Evolutionary conservation across 805 yeast genomes (phyloP).

Genomic region (Cyberlindnera maclurae): DNA sequence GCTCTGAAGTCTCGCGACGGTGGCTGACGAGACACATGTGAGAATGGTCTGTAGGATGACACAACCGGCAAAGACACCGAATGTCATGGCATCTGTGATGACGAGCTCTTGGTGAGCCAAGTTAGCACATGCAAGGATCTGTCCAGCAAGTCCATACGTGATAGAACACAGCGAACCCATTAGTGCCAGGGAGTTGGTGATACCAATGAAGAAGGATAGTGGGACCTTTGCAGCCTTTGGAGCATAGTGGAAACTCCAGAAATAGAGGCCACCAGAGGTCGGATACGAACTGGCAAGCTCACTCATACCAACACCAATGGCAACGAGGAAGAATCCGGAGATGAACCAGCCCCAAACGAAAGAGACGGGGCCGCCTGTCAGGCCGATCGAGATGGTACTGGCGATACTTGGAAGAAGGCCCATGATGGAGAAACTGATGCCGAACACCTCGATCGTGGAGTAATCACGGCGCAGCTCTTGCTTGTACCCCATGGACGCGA

Average conservation of each 20-base stretch:
- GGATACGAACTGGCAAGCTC: conserved; percentile 60
- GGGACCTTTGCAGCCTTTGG: conserved; percentile 42
- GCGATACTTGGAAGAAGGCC: conserved; percentile 56
- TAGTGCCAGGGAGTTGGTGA: conserved; percentile 58
- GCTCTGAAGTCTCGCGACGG: conserved; percentile 49
- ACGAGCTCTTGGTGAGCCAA: conserved; percentile 34
- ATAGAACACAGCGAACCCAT: conserved; percentile 58
- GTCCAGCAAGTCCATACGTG: conserved; percentile 55
- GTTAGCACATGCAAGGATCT: conserved; percentile 46
- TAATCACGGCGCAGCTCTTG: conserved; percentile 55
- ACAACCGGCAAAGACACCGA: conserved; percentile 55
- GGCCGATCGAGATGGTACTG: conserved; percentile 40
- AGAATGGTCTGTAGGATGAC: conserved; percentile 39
- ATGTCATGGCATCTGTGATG: conserved; percentile 42
- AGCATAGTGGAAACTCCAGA: conserved; percentile 56
- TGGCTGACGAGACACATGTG: conserved; percentile 46
- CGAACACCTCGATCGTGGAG: conserved; percentile 53
- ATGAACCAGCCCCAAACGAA: conserved; percentile 67
- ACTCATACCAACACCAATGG: conserved; percentile 50
- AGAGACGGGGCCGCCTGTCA: conserved; percentile 49
- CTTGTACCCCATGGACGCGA: conserved; percentile 46
- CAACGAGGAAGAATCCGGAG: conserved; percentile 45
- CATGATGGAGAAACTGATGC: conserved; percentile 62
- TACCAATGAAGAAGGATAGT: conserved; percentile 53
- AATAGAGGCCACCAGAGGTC: conserved; percentile 64